A percentile compares a stretch with the other conserved stretches of the same genome.
These are phyloP conservation scores for Priceomyces carsonii DNA, from an alignment of 805 yeast species.

Conservation along the genomic window DNA sequence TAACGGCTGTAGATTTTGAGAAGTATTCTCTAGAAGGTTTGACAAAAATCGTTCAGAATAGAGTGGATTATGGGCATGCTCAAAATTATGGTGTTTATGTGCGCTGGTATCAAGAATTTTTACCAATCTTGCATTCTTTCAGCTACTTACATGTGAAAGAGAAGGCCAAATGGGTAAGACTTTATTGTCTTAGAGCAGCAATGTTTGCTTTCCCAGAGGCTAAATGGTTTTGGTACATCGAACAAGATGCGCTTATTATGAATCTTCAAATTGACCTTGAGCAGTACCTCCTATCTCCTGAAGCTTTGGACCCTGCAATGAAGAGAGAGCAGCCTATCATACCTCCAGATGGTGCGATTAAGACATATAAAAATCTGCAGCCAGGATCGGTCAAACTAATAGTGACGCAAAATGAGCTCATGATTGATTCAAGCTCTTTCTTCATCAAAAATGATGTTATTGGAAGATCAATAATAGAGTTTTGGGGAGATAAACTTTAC, in stretches of 20 bases:
- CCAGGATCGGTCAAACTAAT: slow-evolving; percentile 59
- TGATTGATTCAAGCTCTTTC: slow-evolving; percentile 69
- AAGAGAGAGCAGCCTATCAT: slow-evolving; percentile 71
- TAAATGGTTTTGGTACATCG: slow-evolving; percentile 88
- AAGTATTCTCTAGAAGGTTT: slow-evolving; percentile 59
- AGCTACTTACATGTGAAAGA: slow-evolving; percentile 43
- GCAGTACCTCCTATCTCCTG: slow-evolving; percentile 58
- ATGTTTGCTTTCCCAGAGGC: slow-evolving; percentile 90
- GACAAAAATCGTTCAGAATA: slow-evolving; percentile 73
- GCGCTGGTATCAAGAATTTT: slow-evolving; percentile 83
- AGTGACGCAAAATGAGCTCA: slow-evolving; percentile 66
- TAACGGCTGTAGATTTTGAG: slow-evolving; percentile 77
- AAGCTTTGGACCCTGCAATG: slow-evolving; percentile 62
- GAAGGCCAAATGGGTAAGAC: slow-evolving; percentile 60
- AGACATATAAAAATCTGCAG: slow-evolving; percentile 62
- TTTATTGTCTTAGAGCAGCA: slow-evolving; percentile 77
- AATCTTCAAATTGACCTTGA: slow-evolving; percentile 61
- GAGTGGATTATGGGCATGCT: slow-evolving; percentile 83
- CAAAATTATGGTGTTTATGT: slow-evolving; percentile 83
- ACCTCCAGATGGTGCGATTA: slow-evolving; percentile 66
- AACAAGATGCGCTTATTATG: slow-evolving; percentile 76
- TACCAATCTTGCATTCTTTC: slow-evolving; percentile 52
- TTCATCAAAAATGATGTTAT: slow-evolving; percentile 65
- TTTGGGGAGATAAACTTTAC: slow-evolving; percentile 74
- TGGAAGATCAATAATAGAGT: slow-evolving; percentile 72